These are phyloP conservation scores for Sphagnum contortum DNA, from an alignment of 225 moss, liverwort and hornwort species.

Conservation along the genomic window DNA sequence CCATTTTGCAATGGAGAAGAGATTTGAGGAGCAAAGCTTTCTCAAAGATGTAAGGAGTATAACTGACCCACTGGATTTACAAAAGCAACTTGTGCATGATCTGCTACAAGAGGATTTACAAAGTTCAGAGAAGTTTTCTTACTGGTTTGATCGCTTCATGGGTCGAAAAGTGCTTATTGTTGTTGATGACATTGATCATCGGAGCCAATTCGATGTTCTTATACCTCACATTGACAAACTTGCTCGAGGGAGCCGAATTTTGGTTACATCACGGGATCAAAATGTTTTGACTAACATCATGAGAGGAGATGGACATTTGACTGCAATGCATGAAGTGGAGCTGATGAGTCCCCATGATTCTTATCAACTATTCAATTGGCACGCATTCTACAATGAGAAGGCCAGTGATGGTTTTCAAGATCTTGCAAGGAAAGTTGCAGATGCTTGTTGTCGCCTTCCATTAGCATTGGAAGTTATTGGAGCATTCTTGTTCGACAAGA, in stretches of 20 bases:
- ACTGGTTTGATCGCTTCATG: background rate
- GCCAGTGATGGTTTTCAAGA: constrained; percentile 1
- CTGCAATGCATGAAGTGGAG: constrained; percentile 8
- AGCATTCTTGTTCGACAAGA: background rate
- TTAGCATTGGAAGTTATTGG: background rate
- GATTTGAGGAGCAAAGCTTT: constrained; percentile 6
- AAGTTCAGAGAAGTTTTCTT: constrained; percentile 5
- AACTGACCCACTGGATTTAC: background rate
- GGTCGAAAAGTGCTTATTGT: constrained; percentile 4
- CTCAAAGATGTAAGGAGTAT: background rate
- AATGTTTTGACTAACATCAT: constrained; percentile 3
- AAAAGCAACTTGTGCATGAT: constrained; percentile 4
- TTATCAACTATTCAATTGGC: constrained; percentile 14
- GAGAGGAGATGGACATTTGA: background rate
- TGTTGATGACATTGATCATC: constrained; percentile 1
- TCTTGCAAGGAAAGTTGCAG: constrained; percentile 7
- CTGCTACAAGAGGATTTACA: constrained; percentile 7
- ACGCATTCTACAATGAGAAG: constrained; percentile 2
- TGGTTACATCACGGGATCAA: constrained; percentile 4
- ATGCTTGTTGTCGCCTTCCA: constrained; percentile 4
- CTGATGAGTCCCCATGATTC: background rate
- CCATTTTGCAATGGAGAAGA: too few relatives aligned
- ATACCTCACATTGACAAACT: constrained; percentile 5
- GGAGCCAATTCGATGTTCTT: background rate
- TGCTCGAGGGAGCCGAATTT: background rate